Percentiles rank a stretch among this genome's conserved stretches.
Evolutionary conservation across 2,329 filamentous ascomycete genomes (phyloP).

Genomic region (Zymoseptoria tritici): DNA sequence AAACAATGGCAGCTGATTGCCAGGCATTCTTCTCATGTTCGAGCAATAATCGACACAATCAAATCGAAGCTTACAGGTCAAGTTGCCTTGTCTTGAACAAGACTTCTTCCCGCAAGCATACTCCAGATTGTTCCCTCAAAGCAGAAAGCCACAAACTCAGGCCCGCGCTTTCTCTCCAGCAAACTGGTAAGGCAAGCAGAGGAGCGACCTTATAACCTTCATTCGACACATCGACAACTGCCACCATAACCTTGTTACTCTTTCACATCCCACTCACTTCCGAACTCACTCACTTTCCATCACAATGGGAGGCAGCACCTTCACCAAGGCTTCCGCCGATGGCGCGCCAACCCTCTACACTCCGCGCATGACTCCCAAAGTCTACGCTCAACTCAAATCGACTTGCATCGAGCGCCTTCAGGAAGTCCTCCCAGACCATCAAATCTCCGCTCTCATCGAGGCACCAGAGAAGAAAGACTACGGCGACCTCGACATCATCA

Average conservation of each 20-base stretch:
- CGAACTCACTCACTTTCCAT: slow-evolving; percentile 1
- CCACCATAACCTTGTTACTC: not conserved
- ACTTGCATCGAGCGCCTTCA: slow-evolving; percentile 42
- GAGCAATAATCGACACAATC: not conserved
- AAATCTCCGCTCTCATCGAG: slow-evolving; percentile 56
- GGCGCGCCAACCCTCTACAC: slow-evolving; percentile 45
- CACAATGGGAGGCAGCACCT: slow-evolving; percentile 60
- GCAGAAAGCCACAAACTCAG: not conserved
- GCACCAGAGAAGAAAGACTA: slow-evolving; percentile 60
- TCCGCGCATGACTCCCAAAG: slow-evolving; percentile 55
- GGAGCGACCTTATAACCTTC: not conserved
- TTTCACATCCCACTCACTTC: not conserved
- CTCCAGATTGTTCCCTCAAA: not conserved
- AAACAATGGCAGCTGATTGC: not conserved
- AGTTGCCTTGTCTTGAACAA: not conserved
- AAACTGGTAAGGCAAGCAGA: not conserved
- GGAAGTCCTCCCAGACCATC: slow-evolving; percentile 41
- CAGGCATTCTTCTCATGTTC: not conserved
- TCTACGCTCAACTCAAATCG: slow-evolving; percentile 50
- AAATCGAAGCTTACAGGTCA: not conserved
- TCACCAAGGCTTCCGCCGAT: slow-evolving; percentile 37
- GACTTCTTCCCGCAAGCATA: not conserved
- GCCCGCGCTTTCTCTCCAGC: not conserved
- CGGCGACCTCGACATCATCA: slow-evolving; percentile 68
- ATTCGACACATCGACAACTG: not conserved